Evolutionary conservation across 176 grass and related monocot genomes (phyloP).

Genomic region (Saccharum spontaneum): DNA sequence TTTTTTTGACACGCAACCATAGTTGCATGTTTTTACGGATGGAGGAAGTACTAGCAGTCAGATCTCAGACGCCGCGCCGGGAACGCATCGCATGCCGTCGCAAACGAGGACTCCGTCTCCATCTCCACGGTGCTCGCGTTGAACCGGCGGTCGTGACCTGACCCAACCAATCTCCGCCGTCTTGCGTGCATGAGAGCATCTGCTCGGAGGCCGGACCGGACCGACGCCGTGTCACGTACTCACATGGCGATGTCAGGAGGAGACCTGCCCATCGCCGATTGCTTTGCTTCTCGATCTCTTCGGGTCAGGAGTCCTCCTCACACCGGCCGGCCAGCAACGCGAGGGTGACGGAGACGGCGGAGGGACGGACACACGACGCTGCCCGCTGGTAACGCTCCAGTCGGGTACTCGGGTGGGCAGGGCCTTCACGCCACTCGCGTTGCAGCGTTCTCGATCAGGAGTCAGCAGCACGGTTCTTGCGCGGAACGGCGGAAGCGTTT

Average conservation of each 20-base stretch:
- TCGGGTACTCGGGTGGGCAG: not conserved
- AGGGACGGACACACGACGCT: not conserved
- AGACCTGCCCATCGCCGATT: not conserved
- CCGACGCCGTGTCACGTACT: not conserved
- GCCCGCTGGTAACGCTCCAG: not conserved
- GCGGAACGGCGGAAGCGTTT: not conserved
- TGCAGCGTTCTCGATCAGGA: not conserved
- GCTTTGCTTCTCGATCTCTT: not conserved
- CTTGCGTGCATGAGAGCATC: not conserved
- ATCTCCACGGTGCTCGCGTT: not conserved
- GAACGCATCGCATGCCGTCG: not conserved
- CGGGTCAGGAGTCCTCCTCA: too few relatives aligned
- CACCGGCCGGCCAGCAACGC: not conserved
- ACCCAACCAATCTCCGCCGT: not conserved
- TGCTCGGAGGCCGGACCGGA: not conserved
- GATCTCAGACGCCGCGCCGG: not conserved
- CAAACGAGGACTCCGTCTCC: not conserved
- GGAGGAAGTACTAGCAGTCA: too few relatives aligned
- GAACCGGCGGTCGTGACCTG: not conserved
- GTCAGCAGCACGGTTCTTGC: not conserved
- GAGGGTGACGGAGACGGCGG: not conserved
- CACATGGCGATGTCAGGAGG: not conserved
- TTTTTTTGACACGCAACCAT: too few relatives aligned
- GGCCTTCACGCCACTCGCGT: not conserved
- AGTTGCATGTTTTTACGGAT: too few relatives aligned